Evolutionary conservation across 179 eudicot genomes (phyloP).

Genomic region (Pouteria campechiana): DNA sequence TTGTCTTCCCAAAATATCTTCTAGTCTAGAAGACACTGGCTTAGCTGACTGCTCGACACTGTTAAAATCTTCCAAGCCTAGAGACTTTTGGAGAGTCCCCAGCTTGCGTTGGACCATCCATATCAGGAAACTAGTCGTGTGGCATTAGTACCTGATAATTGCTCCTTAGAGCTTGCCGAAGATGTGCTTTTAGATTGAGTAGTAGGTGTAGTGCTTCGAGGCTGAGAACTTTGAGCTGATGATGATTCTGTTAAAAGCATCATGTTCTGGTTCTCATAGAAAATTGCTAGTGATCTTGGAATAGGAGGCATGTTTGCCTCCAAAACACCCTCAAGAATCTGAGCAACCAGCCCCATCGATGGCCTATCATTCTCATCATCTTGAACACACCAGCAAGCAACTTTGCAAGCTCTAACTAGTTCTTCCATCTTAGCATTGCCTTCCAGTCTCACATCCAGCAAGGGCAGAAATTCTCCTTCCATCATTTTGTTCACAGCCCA

Average conservation of each 20-base stretch:
- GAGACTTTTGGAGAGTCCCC: no score
- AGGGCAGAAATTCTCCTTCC: constrained; percentile 18
- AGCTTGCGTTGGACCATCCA: no score
- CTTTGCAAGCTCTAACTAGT: constrained; percentile 9
- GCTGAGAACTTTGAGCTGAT: constrained; percentile 11
- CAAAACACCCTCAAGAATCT: constrained; percentile 13
- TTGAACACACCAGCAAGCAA: constrained; percentile 20
- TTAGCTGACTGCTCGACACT: no score
- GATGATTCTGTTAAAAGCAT: constrained; percentile 20
- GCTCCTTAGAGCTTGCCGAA: no score
- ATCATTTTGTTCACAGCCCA: constrained; percentile 26
- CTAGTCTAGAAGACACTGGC: no score
- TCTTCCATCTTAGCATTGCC: constrained; percentile 5
- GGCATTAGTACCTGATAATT: no score
- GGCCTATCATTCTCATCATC: constrained; percentile 12
- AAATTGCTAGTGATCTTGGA: constrained; percentile 5
- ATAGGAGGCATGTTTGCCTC: constrained; percentile 12
- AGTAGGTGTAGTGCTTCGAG: constrained; percentile 14
- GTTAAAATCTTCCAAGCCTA: no score
- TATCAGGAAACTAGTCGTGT: no score
- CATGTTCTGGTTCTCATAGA: constrained; percentile 6
- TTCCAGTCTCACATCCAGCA: constrained; percentile 6
- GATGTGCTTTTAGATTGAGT: no score
- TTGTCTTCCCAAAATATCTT: no score
- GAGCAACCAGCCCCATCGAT: constrained; percentile 11